Conservation (phyloP, 805 yeast species). For the Saturnispora zaruensis region DNA sequence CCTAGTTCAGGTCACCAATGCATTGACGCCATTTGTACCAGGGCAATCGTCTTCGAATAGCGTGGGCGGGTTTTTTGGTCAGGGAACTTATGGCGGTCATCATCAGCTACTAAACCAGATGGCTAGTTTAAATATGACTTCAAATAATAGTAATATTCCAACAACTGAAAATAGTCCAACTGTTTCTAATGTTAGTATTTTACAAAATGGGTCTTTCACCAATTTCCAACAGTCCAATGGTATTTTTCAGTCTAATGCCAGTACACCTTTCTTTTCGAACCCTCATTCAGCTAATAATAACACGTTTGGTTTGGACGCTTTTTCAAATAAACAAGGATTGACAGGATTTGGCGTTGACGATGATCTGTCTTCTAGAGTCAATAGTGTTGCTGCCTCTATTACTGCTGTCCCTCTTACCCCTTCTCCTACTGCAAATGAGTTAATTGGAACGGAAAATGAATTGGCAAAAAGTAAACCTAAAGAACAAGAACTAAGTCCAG, state of each 20-base stretch:
- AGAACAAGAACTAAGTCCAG: not conserved
- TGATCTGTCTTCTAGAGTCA: not conserved
- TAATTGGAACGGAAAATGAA: not conserved
- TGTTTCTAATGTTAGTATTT: not conserved
- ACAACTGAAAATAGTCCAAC: not conserved
- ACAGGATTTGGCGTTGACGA: not conserved
- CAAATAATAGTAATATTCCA: not conserved
- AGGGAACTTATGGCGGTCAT: not conserved
- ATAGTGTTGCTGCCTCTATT: not conserved
- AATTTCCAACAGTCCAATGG: not conserved
- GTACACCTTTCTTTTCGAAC: not conserved
- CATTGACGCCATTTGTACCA: not conserved
- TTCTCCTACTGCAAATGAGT: not conserved
- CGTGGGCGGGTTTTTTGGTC: not conserved
- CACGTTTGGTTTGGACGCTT: not conserved
- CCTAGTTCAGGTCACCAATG: slow-evolving; percentile 31
- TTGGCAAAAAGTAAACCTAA: not conserved
- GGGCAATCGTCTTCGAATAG: not conserved
- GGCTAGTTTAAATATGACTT: not conserved
- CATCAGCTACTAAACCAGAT: not conserved
- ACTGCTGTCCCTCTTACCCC: not conserved
- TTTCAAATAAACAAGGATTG: not conserved
- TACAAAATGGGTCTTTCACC: not conserved
- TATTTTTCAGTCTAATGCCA: not conserved
- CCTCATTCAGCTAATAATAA: not conserved